These are phyloP conservation scores for Aureobasidium musti DNA, from an alignment of 2,329 filamentous ascomycete genomes.

Conservation along the genomic window DNA sequence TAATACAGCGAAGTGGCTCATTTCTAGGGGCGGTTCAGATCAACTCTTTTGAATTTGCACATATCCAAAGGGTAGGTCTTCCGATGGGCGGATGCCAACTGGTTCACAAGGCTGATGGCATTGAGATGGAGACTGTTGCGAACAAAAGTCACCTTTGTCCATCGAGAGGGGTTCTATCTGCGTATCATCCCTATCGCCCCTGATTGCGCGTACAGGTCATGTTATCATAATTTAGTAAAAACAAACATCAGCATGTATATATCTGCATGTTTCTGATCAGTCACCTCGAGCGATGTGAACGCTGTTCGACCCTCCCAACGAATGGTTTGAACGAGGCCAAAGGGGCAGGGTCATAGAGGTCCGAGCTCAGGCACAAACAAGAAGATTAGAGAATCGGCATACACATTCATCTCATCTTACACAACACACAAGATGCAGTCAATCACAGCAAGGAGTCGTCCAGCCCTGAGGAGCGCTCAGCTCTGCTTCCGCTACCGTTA, in stretches of 20 bases:
- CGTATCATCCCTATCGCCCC: neutral
- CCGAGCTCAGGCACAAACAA: too few relatives aligned
- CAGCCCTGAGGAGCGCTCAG: constrained; percentile 2
- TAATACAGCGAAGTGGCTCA: too few relatives aligned
- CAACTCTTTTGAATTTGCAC: too few relatives aligned
- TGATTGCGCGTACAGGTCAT: neutral
- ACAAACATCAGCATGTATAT: neutral
- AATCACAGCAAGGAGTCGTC: constrained; percentile 24
- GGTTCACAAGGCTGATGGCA: neutral
- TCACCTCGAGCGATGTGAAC: neutral
- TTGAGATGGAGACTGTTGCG: neutral
- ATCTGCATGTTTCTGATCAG: neutral
- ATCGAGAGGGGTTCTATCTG: neutral
- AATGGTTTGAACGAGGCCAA: neutral
- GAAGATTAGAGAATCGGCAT: neutral
- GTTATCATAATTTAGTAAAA: neutral
- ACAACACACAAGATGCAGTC: constrained; percentile 18
- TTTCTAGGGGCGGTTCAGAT: too few relatives aligned
- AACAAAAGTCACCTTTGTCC: neutral
- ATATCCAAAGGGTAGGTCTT: neutral
- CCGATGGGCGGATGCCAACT: neutral
- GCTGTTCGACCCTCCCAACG: neutral
- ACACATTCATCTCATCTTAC: neutral
- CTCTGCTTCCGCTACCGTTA: constrained; percentile 28
- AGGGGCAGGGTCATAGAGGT: constrained; percentile 33